Evolutionary conservation across 257 asterid genomes (phyloP).

Genomic region (Jacaranda mimosifolia): DNA sequence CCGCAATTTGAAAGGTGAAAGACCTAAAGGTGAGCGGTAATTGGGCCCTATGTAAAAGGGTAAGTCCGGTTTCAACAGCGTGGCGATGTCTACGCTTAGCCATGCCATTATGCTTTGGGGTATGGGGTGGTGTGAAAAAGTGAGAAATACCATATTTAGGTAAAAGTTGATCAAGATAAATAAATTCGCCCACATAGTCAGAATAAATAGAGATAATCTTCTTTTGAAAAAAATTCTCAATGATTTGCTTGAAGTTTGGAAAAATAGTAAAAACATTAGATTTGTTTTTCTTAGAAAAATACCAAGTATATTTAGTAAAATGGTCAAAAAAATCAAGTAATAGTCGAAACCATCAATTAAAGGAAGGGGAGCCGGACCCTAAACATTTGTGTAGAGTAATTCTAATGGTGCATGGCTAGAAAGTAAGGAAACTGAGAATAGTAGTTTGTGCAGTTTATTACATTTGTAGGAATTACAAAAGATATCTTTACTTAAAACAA

Average conservation of each 20-base stretch:
- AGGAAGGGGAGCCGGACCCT: neutral
- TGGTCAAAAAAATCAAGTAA: slow-evolving; percentile 33
- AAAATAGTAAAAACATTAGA: neutral
- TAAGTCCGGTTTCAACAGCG: neutral
- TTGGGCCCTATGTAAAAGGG: neutral
- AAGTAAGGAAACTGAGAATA: neutral
- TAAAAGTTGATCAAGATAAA: too few relatives aligned
- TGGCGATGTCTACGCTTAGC: neutral
- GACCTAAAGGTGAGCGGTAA: neutral
- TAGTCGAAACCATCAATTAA: slow-evolving; percentile 15
- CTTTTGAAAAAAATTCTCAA: neutral
- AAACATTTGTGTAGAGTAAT: neutral
- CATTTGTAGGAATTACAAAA: neutral
- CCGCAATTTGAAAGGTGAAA: neutral
- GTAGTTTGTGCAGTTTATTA: neutral
- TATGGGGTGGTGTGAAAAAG: neutral
- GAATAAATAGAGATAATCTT: neutral
- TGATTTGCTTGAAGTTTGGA: neutral
- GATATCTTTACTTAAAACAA: neutral
- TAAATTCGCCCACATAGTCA: neutral
- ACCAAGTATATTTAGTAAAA: slow-evolving; percentile 6
- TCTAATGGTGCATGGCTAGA: neutral
- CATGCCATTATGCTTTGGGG: neutral
- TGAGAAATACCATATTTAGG: neutral
- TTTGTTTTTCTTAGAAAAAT: slow-evolving; percentile 15